A percentile compares a stretch with the other conserved stretches of the same genome.
These are phyloP conservation scores for Entophlyctis luteolus DNA, from an alignment of 192 early-diverging fungal genomes.

Conservation along the genomic window DNA sequence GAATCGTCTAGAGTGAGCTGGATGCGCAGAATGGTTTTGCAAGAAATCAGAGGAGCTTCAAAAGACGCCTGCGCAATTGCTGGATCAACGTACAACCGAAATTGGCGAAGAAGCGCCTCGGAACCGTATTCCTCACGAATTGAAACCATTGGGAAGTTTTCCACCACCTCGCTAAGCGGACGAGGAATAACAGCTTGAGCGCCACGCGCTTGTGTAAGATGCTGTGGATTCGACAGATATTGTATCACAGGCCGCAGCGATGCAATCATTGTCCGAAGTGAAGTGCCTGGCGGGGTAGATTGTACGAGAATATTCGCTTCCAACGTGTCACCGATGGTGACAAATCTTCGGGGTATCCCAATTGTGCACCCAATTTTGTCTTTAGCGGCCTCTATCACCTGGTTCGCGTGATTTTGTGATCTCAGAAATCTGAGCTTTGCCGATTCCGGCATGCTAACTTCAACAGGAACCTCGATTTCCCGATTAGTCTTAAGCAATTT, in stretches of 20 bases:
- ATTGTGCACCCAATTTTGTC: conserved; percentile 19
- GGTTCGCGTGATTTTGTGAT: not conserved
- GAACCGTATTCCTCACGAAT: not conserved
- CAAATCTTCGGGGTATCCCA: not conserved
- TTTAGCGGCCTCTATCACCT: not conserved
- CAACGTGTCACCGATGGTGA: conserved; percentile 6
- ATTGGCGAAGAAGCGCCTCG: not conserved
- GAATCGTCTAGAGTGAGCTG: conserved; percentile 9
- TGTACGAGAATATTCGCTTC: conserved; percentile 5
- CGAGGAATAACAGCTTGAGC: not conserved
- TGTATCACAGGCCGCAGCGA: not conserved
- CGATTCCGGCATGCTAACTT: not conserved
- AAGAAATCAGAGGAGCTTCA: conserved; percentile 4
- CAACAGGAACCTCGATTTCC: conserved; percentile 16
- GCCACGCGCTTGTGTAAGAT: not conserved
- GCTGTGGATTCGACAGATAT: not conserved
- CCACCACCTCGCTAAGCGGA: not conserved
- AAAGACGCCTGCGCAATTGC: conserved; percentile 5
- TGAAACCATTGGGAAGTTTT: not conserved
- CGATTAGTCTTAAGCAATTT: conserved; percentile 2
- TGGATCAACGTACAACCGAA: not conserved
- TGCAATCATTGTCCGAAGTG: conserved; percentile 2
- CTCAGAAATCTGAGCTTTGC: not conserved
- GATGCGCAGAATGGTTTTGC: conserved; percentile 1
- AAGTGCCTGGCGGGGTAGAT: not conserved